Evolutionary conservation across 208 protist genomes (phyloP).

Genomic region (Trypanosoma rangeli): DNA sequence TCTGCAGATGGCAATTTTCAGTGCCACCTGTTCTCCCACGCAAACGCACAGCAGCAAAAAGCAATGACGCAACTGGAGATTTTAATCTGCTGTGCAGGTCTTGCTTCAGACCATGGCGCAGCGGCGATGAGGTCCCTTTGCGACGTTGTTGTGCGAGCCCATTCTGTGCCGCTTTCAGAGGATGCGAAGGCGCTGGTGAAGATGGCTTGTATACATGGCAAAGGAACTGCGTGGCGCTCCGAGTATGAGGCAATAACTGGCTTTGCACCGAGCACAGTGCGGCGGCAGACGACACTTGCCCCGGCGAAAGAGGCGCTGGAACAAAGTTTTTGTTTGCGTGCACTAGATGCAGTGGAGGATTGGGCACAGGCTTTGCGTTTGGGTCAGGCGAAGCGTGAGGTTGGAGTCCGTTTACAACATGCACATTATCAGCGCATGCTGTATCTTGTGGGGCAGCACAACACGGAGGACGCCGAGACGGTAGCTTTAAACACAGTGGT

Average conservation of each 20-base stretch:
- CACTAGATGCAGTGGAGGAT: slow-evolving; percentile 9
- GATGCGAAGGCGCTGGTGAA: slow-evolving; percentile 28
- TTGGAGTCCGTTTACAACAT: slow-evolving; percentile 28
- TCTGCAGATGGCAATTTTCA: slow-evolving; percentile 3
- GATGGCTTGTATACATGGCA: slow-evolving; percentile 20
- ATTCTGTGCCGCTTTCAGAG: slow-evolving; percentile 19
- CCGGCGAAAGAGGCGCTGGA: slow-evolving; percentile 16
- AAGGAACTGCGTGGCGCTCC: slow-evolving; percentile 19
- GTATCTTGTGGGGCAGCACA: slow-evolving; percentile 11
- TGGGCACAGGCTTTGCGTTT: slow-evolving; percentile 25
- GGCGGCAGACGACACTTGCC: slow-evolving; percentile 18
- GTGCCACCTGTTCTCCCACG: slow-evolving; percentile 6
- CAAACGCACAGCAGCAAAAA: not conserved
- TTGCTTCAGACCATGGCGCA: slow-evolving; percentile 5
- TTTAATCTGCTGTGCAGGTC: slow-evolving; percentile 19
- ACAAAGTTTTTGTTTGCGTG: slow-evolving; percentile 10
- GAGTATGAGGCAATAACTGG: slow-evolving; percentile 29
- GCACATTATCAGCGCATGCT: slow-evolving; percentile 29
- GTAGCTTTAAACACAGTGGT: not conserved
- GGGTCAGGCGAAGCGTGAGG: slow-evolving; percentile 18
- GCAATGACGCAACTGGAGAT: slow-evolving; percentile 18
- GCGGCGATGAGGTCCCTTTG: slow-evolving; percentile 23
- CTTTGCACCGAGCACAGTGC: slow-evolving; percentile 8
- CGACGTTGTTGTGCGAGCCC: not conserved
- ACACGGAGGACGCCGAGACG: not conserved